phyloP scores from a whole-genome alignment of 441 rosid genomes.

The Erodium trifolium region DNA sequence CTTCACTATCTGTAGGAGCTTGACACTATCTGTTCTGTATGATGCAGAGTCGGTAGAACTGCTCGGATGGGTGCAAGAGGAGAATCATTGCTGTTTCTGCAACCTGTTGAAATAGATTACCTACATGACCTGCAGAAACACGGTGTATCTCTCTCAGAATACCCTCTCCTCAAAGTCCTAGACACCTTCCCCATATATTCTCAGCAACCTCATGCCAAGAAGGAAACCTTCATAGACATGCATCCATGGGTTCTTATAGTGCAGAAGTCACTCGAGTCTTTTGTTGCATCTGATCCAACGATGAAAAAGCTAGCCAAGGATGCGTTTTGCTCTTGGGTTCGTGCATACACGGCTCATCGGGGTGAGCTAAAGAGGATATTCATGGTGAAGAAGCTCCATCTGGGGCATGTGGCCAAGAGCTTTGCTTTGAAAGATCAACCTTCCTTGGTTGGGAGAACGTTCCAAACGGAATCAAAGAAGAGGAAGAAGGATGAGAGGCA shows the following conservation, averaged over 20 bases:
- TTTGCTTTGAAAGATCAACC: constrained; percentile 89
- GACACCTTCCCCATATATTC: constrained; percentile 51
- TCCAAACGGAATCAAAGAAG: constrained; percentile 58
- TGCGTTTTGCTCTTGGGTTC: constrained; percentile 92
- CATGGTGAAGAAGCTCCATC: constrained; percentile 79
- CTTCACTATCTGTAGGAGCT: constrained; percentile 6
- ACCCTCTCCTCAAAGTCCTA: constrained; percentile 65
- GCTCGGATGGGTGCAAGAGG: constrained; percentile 95
- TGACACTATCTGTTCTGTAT: constrained; percentile 19
- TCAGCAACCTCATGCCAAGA: constrained; percentile 38
- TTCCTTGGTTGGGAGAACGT: constrained; percentile 64
- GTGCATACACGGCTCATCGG: constrained; percentile 83
- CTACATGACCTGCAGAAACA: constrained; percentile 72
- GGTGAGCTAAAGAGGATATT: constrained; percentile 85
- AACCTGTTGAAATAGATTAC: constrained; percentile 79
- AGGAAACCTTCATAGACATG: constrained; percentile 38
- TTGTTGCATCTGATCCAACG: constrained; percentile 41
- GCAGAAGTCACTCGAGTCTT: constrained; percentile 71
- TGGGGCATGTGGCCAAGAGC: constrained; percentile 93
- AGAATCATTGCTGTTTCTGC: constrained; percentile 74
- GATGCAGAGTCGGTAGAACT: constrained; percentile 88
- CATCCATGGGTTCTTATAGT: constrained; percentile 74
- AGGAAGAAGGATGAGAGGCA: constrained; percentile 67
- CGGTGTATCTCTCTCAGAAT: constrained; percentile 66
- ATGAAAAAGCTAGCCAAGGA: constrained; percentile 60